Evolutionary conservation across 345 rosid genomes (phyloP).

Genomic region (Pistacia atlantica): DNA sequence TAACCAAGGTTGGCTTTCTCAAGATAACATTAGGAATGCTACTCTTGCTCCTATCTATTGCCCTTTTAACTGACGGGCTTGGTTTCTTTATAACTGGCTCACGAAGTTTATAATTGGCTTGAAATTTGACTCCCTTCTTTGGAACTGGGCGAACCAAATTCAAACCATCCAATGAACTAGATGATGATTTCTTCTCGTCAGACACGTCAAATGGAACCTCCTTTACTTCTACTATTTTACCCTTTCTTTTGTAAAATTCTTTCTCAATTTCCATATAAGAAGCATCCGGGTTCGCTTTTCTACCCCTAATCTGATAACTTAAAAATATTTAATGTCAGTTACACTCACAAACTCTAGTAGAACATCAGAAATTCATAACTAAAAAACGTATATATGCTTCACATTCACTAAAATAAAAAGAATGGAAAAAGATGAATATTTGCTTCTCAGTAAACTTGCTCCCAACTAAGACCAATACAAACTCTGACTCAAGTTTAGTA

Average conservation of each 20-base stretch:
- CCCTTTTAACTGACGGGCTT: slow-evolving; percentile 35
- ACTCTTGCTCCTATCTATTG: slow-evolving; percentile 39
- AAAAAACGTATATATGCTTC: background rate
- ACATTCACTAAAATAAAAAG: background rate
- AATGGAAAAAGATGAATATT: background rate
- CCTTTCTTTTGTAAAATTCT: slow-evolving; percentile 75
- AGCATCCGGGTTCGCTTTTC: slow-evolving; percentile 75
- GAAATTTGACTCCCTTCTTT: slow-evolving; percentile 61
- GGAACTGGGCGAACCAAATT: slow-evolving; percentile 77
- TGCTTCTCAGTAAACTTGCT: background rate
- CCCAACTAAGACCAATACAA: background rate
- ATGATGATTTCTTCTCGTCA: slow-evolving; percentile 35
- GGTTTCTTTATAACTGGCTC: slow-evolving; percentile 45
- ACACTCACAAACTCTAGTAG: background rate
- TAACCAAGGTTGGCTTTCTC: slow-evolving; percentile 69
- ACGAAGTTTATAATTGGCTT: slow-evolving; percentile 40
- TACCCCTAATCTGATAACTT: slow-evolving; percentile 66
- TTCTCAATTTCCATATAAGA: slow-evolving; percentile 78
- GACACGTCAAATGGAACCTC: slow-evolving; percentile 75
- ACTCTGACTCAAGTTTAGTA: background rate
- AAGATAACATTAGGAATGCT: slow-evolving; percentile 80
- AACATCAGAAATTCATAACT: background rate
- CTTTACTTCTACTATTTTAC: slow-evolving; percentile 53
- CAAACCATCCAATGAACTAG: slow-evolving; percentile 50
- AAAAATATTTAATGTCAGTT: slow-evolving; percentile 20